Base-by-base conservation (phyloP, 169 alveolate genomes). In the Toxoplasma gondii region DNA sequence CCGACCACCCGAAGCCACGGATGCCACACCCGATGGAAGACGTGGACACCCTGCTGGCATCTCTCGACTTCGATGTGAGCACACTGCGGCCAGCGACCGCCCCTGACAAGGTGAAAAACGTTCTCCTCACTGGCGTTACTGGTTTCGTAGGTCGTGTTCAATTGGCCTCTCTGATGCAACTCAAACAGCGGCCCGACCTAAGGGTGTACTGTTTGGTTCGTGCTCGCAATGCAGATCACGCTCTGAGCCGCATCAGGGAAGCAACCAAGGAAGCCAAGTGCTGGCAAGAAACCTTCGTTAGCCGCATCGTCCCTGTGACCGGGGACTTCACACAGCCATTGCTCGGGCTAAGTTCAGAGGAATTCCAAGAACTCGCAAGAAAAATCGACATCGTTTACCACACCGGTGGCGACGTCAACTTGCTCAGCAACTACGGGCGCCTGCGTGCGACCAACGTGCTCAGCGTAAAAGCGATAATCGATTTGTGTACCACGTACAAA, bases 341-440 rank as follows among this genome's bases (percentile, higher is more conserved):
- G 39, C 88, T 96, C 54, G 97, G 97, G 27, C 88, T 96, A 44
- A 91, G 95, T n/a, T 91, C 88, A 44, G 96, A 96, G 54, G 93
- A 93, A 43, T 94, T 93, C 88, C 84, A 94, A n/a, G 95, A 95
- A 70, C 94, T 95, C 29, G 93, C 96, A 74, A 80, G 69, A 44
- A 88, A 53, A 36, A 93, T 96, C 29, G 97, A 96, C 78, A 93
- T 96, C n/a, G 97, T 96, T 39, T 95, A 95, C 81, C 97, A 96
- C 93, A 96, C 96, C 10, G 97, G 97, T 29, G 97, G 97, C 27
- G 97, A 96, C 92, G 97, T 96, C 31, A 96, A 95, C 84, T 92
- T 96, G 45, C 92, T 96, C 58, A 94, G 97, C 82, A 96, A 95
- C 94, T 96, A 96, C 69, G 94, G 93, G 38, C 93, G 97, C 9